Evolutionary conservation across 495 filamentous ascomycete species (phyloP).

Genomic region (Penicillium roqueforti): DNA sequence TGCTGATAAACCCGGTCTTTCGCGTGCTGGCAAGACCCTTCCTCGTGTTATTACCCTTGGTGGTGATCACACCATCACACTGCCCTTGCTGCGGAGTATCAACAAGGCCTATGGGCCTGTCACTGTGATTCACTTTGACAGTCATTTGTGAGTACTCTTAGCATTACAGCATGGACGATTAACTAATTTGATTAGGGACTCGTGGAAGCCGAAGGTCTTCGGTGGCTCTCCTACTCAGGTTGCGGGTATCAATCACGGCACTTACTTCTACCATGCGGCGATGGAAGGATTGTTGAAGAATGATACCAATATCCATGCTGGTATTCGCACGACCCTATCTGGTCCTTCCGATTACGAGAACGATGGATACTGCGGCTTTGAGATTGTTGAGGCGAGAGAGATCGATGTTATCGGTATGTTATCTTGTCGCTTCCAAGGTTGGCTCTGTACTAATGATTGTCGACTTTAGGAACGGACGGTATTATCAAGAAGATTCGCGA

Average conservation of each 20-base stretch:
- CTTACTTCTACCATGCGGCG: slow-evolving; percentile 68
- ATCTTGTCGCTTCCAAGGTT: not conserved
- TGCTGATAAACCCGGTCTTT: slow-evolving; percentile 45
- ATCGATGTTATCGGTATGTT: slow-evolving; percentile 65
- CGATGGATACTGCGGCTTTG: slow-evolving; percentile 79
- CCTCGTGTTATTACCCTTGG: slow-evolving; percentile 65
- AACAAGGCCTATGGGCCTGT: slow-evolving; percentile 63
- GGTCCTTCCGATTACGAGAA: slow-evolving; percentile 73
- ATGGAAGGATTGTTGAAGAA: slow-evolving; percentile 73
- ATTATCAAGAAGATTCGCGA: slow-evolving; percentile 73
- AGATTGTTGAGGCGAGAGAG: slow-evolving; percentile 75
- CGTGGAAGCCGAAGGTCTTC: slow-evolving; percentile 68
- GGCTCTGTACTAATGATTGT: not conserved
- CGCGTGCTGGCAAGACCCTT: slow-evolving; percentile 53
- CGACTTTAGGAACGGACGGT: slow-evolving; percentile 43
- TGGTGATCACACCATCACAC: slow-evolving; percentile 61
- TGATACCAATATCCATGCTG: slow-evolving; percentile 80
- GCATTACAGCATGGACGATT: not conserved
- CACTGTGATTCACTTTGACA: slow-evolving; percentile 70
- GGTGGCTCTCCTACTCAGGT: slow-evolving; percentile 57
- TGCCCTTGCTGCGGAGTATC: slow-evolving; percentile 60
- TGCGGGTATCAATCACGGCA: slow-evolving; percentile 80
- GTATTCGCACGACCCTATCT: slow-evolving; percentile 73
- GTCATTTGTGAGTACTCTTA: slow-evolving; percentile 50
- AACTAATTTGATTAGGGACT: slow-evolving; percentile 40